These are phyloP conservation scores for Hericium alpestre DNA, from an alignment of 768 basidiomycete genomes.

Conservation along the genomic window DNA sequence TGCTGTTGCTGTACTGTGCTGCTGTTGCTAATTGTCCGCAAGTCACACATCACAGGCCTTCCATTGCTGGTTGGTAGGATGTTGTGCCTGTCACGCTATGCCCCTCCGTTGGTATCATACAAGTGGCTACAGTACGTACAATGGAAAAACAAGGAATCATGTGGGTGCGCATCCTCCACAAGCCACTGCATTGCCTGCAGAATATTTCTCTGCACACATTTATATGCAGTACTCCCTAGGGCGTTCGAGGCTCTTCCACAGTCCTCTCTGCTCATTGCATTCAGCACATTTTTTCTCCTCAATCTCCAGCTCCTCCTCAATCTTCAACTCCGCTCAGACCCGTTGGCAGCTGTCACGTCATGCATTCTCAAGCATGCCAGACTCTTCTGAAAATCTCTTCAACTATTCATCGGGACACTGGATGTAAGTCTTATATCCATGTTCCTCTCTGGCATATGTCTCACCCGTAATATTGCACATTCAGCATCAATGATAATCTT, in stretches of 20 bases:
- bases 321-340: too few relatives aligned
- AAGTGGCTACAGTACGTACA: conserved; percentile 10
- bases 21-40: too few relatives aligned
- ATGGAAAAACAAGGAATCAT: conserved; percentile 35
- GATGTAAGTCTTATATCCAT: conserved; percentile 14
- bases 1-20: too few relatives aligned
- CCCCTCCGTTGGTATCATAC: too few relatives aligned
- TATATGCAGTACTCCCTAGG: too few relatives aligned
- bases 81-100: too few relatives aligned
- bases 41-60: too few relatives aligned
- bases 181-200: conserved; percentile 42
- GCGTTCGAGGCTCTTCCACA: too few relatives aligned
- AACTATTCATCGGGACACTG: conserved; percentile 19
- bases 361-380: conserved; percentile 6
- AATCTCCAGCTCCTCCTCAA: too few relatives aligned
- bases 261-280: too few relatives aligned
- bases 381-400: conserved; percentile 13
- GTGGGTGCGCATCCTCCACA: conserved; percentile 32
- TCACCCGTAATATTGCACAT: conserved; percentile 4
- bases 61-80: too few relatives aligned
- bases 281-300: too few relatives aligned
- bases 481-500: conserved; percentile 24
- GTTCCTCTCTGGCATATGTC: conserved; percentile 8
- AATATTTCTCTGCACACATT: conserved; percentile 25
- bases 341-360: neutral